phyloP scores from a whole-genome alignment of 805 yeast genomes.

The Lipomyces orientalis region DNA sequence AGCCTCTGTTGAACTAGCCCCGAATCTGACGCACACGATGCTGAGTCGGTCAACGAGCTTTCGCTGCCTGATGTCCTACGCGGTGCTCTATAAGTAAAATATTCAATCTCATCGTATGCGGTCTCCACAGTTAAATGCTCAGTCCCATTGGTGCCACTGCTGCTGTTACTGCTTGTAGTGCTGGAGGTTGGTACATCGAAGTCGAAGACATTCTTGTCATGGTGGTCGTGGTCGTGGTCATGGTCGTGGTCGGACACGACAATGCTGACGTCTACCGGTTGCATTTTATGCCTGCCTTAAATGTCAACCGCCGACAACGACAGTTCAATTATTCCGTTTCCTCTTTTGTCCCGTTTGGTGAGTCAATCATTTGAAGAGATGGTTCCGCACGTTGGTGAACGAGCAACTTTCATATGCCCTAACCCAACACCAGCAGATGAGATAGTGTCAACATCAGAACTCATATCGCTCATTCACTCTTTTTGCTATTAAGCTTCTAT shows the following conservation, averaged over 20 bases:
- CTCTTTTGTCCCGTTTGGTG: neutral
- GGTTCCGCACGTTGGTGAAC: neutral
- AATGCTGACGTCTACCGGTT: constrained; percentile 14
- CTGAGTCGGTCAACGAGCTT: neutral
- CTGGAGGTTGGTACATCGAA: neutral
- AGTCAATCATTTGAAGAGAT: neutral
- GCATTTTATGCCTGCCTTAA: neutral
- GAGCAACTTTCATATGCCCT: neutral
- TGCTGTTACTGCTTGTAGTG: neutral
- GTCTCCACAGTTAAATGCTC: constrained; percentile 1
- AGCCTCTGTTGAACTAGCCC: neutral
- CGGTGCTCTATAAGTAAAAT: neutral
- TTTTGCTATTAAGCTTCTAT: neutral
- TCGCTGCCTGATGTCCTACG: neutral
- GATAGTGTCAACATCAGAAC: neutral
- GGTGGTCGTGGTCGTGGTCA: neutral
- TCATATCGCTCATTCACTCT: neutral
- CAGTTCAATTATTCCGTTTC: neutral
- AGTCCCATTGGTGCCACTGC: neutral
- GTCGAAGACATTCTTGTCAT: neutral
- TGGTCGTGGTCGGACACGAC: constrained; percentile 16
- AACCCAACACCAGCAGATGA: neutral
- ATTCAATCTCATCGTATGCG: neutral
- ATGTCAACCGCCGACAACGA: neutral
- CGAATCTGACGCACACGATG: neutral